Evolutionary conservation across 306 rosid genomes (phyloP).

Genomic region (Erythrophleum fordii): DNA sequence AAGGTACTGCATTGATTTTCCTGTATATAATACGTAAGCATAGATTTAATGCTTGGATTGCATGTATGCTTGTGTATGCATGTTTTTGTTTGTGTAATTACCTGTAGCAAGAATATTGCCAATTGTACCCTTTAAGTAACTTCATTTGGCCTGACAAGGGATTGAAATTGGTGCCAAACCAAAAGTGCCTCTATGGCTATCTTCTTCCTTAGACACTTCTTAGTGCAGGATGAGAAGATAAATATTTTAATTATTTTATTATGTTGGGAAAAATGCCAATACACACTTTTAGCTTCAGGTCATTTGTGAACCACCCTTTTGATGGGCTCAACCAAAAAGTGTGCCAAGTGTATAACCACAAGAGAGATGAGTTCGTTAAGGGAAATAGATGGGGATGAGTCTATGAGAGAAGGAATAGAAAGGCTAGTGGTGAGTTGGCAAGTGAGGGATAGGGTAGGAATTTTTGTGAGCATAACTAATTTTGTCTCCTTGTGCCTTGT

Average conservation of each 20-base stretch:
- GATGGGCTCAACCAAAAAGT: no score
- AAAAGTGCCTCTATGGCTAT: neutral
- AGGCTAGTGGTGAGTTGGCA: no score
- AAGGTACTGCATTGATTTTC: slow-evolving; percentile 67
- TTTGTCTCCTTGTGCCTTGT: no score
- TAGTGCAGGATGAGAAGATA: neutral
- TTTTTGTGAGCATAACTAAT: no score
- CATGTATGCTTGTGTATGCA: slow-evolving; percentile 1
- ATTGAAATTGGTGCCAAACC: neutral
- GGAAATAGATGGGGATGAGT: no score
- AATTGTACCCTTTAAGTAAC: slow-evolving; percentile 7
- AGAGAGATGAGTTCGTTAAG: no score
- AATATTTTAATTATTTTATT: neutral
- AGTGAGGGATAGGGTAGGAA: no score
- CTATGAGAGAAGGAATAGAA: no score
- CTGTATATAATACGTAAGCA: neutral
- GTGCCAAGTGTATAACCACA: no score
- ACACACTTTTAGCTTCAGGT: neutral
- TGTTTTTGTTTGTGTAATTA: slow-evolving; percentile 22
- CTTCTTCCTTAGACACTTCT: neutral
- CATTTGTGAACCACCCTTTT: neutral
- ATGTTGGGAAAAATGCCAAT: neutral
- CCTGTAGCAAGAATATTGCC: slow-evolving; percentile 14
- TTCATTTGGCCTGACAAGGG: slow-evolving; percentile 7
- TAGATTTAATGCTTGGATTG: slow-evolving; percentile 20